Evolutionary conservation across 75 land plant genomes (phyloP), one percentile per base, ranked within the genome.

Genomic region (Selaginella moellendorffii): DNA sequence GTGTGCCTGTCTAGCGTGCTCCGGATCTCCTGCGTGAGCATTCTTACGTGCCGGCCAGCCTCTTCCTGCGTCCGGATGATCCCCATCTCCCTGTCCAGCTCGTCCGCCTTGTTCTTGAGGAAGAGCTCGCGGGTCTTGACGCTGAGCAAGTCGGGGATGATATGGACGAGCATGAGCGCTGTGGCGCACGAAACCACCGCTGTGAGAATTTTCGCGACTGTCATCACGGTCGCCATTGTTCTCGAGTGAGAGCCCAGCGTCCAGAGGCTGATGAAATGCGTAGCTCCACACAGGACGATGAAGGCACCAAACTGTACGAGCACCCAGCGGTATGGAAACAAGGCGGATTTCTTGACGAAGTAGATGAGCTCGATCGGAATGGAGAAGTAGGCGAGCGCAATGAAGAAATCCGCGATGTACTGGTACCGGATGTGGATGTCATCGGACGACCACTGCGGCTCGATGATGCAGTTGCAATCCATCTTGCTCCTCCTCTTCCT

Each of bases 281-380:
- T 83, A n/a, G 86, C 83, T 19, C 89, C 89, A 70, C 89, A 85
- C 54, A 85, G 83, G 68, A 85, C 77, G 60, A 85, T 85, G 66
- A 85, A 85, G 42, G 89, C 86, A 28, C 89, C 89, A 70, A 85
- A 85, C 62, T 82, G 89, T 67, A 85, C 81, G 20, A 85, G 69
- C 18, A 85, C 89, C 89, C 89, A 85, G 78, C 86, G 63, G 23
- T 83, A 85, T 20, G 89, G 89, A 65, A 85, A 85, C 58, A 85
- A 72, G 24, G 89, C 75, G 22, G 89, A 83, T 53, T 80, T 85
- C 54, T 85, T 81, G 28, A 85, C 89, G 54, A 85, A 85, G 58
- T 85, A 85, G 27, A 85, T 75, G 28, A 85, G 86, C 72, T 83
- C 89, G 9, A 80, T 54, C 0, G 89, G 89, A 61, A 85, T 83